Percentiles rank a stretch among this genome's conserved stretches.
These are phyloP conservation scores for Colletotrichum echinochloae DNA, from an alignment of 2,329 filamentous ascomycete species.

Conservation along the genomic window DNA sequence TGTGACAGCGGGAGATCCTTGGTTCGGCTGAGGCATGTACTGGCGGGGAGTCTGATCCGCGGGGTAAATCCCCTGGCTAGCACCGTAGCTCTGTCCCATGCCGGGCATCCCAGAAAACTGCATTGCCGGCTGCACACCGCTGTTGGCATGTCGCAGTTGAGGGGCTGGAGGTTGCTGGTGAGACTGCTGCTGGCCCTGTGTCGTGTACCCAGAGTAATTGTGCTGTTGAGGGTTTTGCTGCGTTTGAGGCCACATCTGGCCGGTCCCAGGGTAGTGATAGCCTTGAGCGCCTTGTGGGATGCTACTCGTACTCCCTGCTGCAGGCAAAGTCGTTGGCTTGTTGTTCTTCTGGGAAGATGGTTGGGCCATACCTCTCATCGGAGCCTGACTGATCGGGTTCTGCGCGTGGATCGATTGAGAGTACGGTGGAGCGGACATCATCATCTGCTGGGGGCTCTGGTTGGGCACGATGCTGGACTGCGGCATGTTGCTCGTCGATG, in stretches of 20 bases:
- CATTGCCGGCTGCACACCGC: constrained; percentile 67
- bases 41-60: constrained; percentile 73
- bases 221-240: constrained; percentile 70
- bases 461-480: constrained; percentile 70
- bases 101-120: constrained; percentile 73
- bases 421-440: constrained; percentile 75
- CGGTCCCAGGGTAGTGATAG: constrained; percentile 72
- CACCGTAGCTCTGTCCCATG: constrained; percentile 69
- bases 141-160: constrained; percentile 69
- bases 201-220: constrained; percentile 65
- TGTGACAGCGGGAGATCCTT: constrained; percentile 62
- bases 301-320: constrained; percentile 57
- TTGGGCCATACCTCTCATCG: constrained; percentile 76
- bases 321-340: constrained; percentile 71
- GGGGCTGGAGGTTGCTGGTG: constrained; percentile 69
- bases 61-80: constrained; percentile 69
- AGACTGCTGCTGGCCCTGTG: constrained; percentile 65
- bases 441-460: constrained; percentile 71
- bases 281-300: constrained; percentile 65
- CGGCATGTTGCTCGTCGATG: constrained; percentile 64
- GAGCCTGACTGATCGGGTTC: constrained; percentile 78
- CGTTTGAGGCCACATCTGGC: constrained; percentile 75
- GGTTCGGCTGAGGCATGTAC: constrained; percentile 74
- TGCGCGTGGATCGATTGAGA: constrained; percentile 78
- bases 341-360: constrained; percentile 72